phyloP scores from a whole-genome alignment of 2,329 filamentous ascomycete species.

The Pleoardoris graminearum region DNA sequence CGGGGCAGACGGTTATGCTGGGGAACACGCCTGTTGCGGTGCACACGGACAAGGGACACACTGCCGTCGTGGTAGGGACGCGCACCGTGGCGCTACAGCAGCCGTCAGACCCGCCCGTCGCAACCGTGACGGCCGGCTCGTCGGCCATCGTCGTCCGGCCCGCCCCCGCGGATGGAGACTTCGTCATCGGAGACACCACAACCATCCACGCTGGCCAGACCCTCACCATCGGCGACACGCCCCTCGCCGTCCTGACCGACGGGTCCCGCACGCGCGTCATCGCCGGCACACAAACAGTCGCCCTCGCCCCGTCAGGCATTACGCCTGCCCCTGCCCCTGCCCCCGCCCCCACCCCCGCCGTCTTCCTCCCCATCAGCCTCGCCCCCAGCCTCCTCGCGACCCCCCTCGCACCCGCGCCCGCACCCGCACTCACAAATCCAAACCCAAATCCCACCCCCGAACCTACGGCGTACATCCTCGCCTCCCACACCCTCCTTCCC shows the following conservation, averaged over 20 bases:
- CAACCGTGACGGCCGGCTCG: conserved; percentile 9
- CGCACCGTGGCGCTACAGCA: conserved; percentile 17
- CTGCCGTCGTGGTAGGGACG: conserved; percentile 28
- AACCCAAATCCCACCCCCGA: neutral
- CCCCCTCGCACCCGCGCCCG: conserved; percentile 16
- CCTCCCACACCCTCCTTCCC: conserved; percentile 38
- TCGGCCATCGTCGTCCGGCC: conserved; percentile 5
- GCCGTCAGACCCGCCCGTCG: conserved; percentile 16
- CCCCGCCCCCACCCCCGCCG: conserved; percentile 23
- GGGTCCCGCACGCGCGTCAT: neutral
- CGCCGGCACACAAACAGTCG: conserved; percentile 12
- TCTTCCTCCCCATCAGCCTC: conserved; percentile 19
- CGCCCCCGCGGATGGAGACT: neutral
- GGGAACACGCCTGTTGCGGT: conserved; percentile 31
- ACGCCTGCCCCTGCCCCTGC: neutral
- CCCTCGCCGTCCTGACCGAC: neutral
- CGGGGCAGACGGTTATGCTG: conserved; percentile 27
- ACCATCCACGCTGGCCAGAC: neutral
- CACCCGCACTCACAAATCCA: neutral
- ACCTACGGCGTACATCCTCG: conserved; percentile 26
- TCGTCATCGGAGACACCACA: conserved; percentile 2
- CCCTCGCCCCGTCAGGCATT: conserved; percentile 9
- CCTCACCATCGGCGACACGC: neutral
- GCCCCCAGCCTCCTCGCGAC: conserved; percentile 24
- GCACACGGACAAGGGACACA: conserved; percentile 24